phyloP scores from a whole-genome alignment of 2,329 filamentous ascomycete species.

The Plectosphaerella sp. region DNA sequence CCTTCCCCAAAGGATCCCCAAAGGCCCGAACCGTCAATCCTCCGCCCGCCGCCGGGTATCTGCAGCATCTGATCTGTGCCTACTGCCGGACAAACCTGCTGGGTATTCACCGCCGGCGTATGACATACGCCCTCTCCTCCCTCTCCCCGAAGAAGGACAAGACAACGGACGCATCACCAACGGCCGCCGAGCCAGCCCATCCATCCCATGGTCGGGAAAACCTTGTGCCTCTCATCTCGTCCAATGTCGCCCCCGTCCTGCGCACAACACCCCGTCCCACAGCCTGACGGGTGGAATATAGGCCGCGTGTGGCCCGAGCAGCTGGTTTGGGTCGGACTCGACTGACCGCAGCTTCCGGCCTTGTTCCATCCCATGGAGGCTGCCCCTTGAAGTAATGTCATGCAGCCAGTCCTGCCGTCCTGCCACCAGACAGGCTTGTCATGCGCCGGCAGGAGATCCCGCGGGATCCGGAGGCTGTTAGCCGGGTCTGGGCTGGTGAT shows the following conservation, averaged over 20 bases:
- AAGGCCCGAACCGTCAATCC: background rate
- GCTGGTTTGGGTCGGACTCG: background rate
- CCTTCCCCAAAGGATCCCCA: background rate
- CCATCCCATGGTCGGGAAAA: no score
- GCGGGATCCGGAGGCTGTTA: background rate
- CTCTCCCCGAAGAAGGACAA: background rate
- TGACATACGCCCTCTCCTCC: background rate
- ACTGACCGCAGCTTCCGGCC: background rate
- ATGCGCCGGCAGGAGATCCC: background rate
- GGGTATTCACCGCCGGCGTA: background rate
- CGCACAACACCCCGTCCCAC: background rate
- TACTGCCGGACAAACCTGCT: background rate
- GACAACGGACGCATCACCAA: no score
- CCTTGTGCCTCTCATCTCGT: background rate
- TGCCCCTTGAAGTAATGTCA: background rate
- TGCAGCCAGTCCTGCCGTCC: background rate
- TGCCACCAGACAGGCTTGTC: background rate
- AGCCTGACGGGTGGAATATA: background rate
- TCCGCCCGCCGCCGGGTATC: background rate
- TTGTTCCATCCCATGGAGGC: no score
- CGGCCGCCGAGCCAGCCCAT: no score
- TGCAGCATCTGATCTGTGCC: background rate
- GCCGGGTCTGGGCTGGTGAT: no score
- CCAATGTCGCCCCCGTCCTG: background rate
- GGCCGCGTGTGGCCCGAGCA: conserved; percentile 3